A percentile compares a stretch with the other conserved stretches of the same genome.
phyloP scores from a whole-genome alignment of 1,284 basidiomycete genomes.

The Melampsora larici-populina region DNA sequence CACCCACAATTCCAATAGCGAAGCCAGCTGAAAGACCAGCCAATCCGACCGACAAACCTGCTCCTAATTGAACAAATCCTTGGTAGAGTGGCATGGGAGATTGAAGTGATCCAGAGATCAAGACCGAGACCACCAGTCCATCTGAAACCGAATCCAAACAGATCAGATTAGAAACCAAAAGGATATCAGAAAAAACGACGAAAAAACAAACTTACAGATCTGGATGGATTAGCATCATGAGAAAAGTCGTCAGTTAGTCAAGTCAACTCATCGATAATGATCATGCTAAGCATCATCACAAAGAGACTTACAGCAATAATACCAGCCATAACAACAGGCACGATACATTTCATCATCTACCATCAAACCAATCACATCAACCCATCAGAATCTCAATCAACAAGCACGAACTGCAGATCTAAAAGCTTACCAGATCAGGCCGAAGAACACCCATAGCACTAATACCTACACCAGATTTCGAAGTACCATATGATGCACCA shows the following conservation, averaged over 20 bases:
- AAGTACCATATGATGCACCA: constrained; percentile 54
- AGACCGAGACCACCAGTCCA: constrained; percentile 57
- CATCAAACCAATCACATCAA: background rate
- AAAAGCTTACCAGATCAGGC: constrained; percentile 54
- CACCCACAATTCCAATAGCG: constrained; percentile 57
- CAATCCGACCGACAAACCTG: constrained; percentile 57
- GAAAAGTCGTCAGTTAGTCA: background rate
- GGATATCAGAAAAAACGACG: constrained; percentile 14
- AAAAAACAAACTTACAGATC: constrained; percentile 44
- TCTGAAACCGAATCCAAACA: constrained; percentile 49
- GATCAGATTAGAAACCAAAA: too few relatives aligned
- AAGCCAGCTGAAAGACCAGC: constrained; percentile 57
- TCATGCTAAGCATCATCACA: background rate
- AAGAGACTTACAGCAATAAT: constrained; percentile 51
- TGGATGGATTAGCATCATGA: background rate
- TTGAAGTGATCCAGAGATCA: constrained; percentile 56
- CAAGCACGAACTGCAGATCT: background rate
- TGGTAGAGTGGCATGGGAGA: constrained; percentile 56
- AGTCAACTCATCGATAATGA: too few relatives aligned
- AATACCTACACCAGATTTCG: constrained; percentile 58
- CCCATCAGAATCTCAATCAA: background rate
- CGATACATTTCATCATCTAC: constrained; percentile 46
- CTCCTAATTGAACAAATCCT: constrained; percentile 58
- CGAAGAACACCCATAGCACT: constrained; percentile 58
- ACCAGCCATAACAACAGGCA: constrained; percentile 54